Conservation (phyloP, 805 yeast species). For the Candida ovalis region DNA sequence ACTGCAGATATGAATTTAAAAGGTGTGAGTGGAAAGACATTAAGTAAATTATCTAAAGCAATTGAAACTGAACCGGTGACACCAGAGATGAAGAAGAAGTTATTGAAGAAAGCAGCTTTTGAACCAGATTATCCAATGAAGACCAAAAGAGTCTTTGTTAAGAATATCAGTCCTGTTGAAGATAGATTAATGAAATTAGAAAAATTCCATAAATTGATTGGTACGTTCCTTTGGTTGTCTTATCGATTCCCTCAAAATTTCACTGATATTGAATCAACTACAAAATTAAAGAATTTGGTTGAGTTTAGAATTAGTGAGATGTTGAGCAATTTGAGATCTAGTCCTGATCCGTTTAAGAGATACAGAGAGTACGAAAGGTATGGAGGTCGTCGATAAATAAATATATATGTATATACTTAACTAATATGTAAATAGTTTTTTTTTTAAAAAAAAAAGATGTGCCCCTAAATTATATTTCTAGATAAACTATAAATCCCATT, state of each 20-base stretch:
- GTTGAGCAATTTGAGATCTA: conserved; percentile 31
- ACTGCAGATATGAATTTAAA: conserved; percentile 14
- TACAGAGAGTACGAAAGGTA: neutral
- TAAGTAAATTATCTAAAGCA: conserved; percentile 3
- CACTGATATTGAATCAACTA: conserved; percentile 71
- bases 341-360: conserved; percentile 2
- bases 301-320: conserved; percentile 58
- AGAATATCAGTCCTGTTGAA: conserved; percentile 24
- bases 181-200: conserved; percentile 45
- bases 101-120: conserved; percentile 7
- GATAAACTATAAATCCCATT: conserved; percentile 42
- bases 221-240: conserved; percentile 78
- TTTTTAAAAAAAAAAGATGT: neutral
- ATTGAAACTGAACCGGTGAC: conserved; percentile 31
- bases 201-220: conserved; percentile 60
- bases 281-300: conserved; percentile 61
- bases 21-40: conserved; percentile 7
- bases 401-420: neutral
- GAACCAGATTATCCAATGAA: conserved; percentile 12
- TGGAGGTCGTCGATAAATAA: neutral
- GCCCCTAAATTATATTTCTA: neutral
- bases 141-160: conserved; percentile 16
- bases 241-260: conserved; percentile 83
- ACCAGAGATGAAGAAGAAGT: conserved; percentile 14
- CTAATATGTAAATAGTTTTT: neutral